A percentile compares a stretch with the other conserved stretches of the same genome.
These are phyloP conservation scores for Talaromyces adpressus DNA, from an alignment of 495 filamentous ascomycete species.

Conservation along the genomic window DNA sequence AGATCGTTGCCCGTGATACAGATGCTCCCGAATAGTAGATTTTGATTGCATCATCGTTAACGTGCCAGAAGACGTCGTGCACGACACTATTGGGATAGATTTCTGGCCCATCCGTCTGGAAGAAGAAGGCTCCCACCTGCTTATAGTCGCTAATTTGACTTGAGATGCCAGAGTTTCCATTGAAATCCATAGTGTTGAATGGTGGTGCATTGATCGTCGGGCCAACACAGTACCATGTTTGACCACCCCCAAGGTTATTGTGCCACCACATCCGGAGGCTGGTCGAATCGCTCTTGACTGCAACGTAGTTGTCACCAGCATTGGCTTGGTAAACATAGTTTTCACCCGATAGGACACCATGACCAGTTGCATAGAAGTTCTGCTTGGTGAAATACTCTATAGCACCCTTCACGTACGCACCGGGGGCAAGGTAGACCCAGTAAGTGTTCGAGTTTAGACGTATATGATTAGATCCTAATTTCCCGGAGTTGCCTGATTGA, in stretches of 20 bases:
- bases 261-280: not conserved
- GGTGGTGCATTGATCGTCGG: not conserved
- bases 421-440: not conserved
- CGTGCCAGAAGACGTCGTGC: not conserved
- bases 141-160: not conserved
- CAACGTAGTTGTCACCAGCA: not conserved
- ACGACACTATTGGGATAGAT: not conserved
- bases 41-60: not conserved
- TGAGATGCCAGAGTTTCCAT: not conserved
- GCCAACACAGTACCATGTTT: not conserved
- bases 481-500: not conserved
- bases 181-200: not conserved
- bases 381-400: not conserved
- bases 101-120: not conserved
- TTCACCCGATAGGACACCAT: not conserved
- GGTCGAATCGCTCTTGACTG: not conserved
- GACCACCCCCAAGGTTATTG: not conserved
- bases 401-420: not conserved
- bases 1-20: not conserved
- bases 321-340: not conserved
- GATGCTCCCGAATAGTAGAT: not conserved
- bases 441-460: not conserved
- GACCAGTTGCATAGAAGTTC: not conserved
- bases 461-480: not conserved
- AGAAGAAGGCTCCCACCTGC: not conserved